phyloP scores from a whole-genome alignment of 2,329 filamentous ascomycete species.

The Fusarium haematococcum region DNA sequence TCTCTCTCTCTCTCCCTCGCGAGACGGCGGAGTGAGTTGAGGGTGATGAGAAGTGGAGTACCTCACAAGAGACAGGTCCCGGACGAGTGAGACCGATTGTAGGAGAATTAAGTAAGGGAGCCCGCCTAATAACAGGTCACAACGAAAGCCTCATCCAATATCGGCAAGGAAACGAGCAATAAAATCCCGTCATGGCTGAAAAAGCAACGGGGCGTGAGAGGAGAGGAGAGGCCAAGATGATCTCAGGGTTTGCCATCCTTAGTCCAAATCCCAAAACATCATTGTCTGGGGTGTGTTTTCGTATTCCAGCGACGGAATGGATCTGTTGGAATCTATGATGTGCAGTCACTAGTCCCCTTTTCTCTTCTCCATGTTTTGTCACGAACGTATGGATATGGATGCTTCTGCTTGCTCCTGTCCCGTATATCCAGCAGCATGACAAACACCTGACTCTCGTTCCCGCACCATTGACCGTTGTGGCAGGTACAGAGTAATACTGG shows the following conservation, averaged over 20 bases:
- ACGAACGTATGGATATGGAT: background rate
- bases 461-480: conserved; percentile 21
- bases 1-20: conserved; percentile 6
- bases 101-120: conserved; percentile 4
- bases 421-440: conserved; percentile 22
- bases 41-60: conserved; percentile 28
- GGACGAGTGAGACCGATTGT: conserved; percentile 15
- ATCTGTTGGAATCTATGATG: conserved; percentile 20
- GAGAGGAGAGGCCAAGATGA: conserved; percentile 5
- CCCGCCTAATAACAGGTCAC: background rate
- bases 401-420: background rate
- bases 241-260: background rate
- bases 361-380: background rate
- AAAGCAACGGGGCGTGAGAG: background rate
- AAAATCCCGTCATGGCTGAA: conserved; percentile 14
- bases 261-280: conserved; percentile 13
- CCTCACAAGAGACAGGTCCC: conserved; percentile 8
- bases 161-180: conserved; percentile 30
- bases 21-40: conserved; percentile 19
- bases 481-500: conserved; percentile 16
- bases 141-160: conserved; percentile 25
- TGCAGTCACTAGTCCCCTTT: background rate
- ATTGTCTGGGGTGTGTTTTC: conserved; percentile 16
- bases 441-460: conserved; percentile 25
- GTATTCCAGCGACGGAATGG: conserved; percentile 34